A percentile compares a stretch with the other conserved stretches of the same genome.
Conservation (phyloP, 176 grass and related monocot genomes). For the Carex pumila region DNA sequence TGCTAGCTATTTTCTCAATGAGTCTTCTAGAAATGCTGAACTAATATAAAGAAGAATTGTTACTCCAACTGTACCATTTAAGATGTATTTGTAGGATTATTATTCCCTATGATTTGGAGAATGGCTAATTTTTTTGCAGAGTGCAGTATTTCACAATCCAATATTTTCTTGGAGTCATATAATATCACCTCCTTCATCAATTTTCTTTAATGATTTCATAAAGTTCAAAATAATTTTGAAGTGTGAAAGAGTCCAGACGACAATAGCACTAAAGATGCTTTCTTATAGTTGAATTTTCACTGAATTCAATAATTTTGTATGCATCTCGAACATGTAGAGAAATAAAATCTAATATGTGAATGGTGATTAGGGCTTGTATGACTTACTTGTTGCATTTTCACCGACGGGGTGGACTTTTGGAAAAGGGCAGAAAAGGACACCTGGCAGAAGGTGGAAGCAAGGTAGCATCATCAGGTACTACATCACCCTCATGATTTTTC, state of each 20-base stretch:
- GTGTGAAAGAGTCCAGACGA: background rate
- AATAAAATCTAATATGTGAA: constrained; percentile 22
- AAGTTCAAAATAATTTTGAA: background rate
- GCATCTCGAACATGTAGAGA: background rate
- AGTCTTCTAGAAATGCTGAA: background rate
- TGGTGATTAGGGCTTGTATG: constrained; percentile 49
- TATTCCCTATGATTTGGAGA: background rate
- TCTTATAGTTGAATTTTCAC: background rate
- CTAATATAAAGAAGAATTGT: background rate
- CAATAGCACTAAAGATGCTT: background rate
- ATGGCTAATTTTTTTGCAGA: background rate
- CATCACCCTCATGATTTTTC: background rate
- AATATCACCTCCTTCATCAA: background rate
- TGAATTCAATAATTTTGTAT: background rate
- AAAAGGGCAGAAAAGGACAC: constrained; percentile 85
- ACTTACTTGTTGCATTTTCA: constrained; percentile 90
- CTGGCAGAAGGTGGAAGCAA: constrained; percentile 78
- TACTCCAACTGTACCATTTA: background rate
- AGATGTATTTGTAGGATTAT: background rate
- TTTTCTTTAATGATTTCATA: background rate
- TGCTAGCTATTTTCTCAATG: background rate
- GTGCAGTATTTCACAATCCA: background rate
- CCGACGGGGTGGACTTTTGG: constrained; percentile 92
- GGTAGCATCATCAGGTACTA: constrained; percentile 92
- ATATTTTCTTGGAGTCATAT: background rate